Conservation (phyloP, 306 rosid species). For the Gastrolobium villosum region DNA sequence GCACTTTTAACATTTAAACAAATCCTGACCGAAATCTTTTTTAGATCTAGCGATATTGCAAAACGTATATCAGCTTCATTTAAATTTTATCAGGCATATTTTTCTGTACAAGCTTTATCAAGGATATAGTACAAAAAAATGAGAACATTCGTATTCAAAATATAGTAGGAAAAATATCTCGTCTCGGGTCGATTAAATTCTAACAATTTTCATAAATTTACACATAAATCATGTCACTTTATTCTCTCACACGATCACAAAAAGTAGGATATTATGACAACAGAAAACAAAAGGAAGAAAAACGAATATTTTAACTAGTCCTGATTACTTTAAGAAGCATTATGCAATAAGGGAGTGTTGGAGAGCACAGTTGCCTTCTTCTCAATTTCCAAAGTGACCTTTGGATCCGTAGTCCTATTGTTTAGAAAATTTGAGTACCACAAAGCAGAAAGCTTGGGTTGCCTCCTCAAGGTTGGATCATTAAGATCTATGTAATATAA, state of each 20-base stretch:
- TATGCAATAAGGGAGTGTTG: neutral
- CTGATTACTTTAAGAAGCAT: neutral
- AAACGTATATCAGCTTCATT: no score
- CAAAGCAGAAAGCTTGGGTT: constrained; percentile 54
- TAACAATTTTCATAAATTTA: neutral
- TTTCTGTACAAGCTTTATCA: no score
- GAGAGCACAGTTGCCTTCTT: neutral
- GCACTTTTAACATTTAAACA: no score
- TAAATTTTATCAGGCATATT: no score
- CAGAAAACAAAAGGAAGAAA: neutral
- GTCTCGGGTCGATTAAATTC: no score
- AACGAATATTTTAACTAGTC: neutral
- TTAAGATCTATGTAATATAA: constrained; percentile 52
- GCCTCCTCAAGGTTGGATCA: constrained; percentile 50
- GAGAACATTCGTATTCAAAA: no score
- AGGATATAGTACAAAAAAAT: no score
- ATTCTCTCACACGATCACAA: neutral
- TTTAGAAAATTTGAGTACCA: constrained; percentile 61
- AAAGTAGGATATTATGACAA: neutral
- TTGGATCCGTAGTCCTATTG: neutral
- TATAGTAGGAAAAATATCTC: no score
- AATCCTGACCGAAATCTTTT: no score
- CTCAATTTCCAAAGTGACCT: neutral
- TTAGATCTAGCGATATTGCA: no score
- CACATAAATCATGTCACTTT: neutral